A percentile compares a stretch with the other conserved stretches of the same genome.
Evolutionary conservation across 768 basidiomycete genomes (phyloP).

Genomic region (Tulasnella calospora): DNA sequence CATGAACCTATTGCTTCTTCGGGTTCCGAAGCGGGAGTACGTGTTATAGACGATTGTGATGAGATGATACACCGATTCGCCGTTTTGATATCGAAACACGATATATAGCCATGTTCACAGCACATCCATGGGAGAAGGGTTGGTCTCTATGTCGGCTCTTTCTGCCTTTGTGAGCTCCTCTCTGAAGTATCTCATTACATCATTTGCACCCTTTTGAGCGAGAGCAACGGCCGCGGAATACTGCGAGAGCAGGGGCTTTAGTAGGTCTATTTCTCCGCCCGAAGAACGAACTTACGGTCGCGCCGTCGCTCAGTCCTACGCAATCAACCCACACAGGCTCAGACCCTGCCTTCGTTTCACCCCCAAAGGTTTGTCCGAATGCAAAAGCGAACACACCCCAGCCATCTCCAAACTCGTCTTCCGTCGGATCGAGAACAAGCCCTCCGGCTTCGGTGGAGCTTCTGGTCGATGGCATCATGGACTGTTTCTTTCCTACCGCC

Average conservation of each 20-base stretch:
- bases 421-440: constrained; percentile 50
- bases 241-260: background rate
- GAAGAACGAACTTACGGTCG: constrained; percentile 11
- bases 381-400: constrained; percentile 70
- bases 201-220: constrained; percentile 5
- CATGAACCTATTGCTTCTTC: no score
- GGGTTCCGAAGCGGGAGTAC: no score
- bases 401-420: constrained; percentile 42
- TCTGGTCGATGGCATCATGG: background rate
- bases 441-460: constrained; percentile 30
- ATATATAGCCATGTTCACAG: background rate
- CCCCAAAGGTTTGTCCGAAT: constrained; percentile 30
- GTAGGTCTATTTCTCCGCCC: background rate
- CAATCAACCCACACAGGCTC: constrained; percentile 27
- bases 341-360: background rate
- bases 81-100: no score
- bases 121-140: background rate
- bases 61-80: no score
- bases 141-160: background rate
- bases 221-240: background rate
- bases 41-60: no score
- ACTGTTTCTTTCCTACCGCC: constrained; percentile 42
- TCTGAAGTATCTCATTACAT: background rate
- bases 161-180: constrained; percentile 6
- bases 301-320: background rate